Base-by-base conservation (phyloP, 1,139 yeast species). In the Zygosaccharomyces sapae region DNA sequence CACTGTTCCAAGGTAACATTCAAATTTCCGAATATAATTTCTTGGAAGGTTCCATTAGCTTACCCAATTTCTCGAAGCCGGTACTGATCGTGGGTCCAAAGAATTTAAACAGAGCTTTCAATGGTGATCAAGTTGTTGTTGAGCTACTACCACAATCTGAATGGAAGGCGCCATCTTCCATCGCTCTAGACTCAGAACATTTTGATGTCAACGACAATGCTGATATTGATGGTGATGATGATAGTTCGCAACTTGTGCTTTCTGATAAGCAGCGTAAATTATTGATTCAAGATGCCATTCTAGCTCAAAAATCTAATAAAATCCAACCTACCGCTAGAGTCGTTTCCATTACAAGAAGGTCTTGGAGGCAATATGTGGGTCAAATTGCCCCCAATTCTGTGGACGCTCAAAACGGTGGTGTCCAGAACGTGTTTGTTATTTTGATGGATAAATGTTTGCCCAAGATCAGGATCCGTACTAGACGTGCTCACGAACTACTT, bases 351-450 rank as follows among this genome's bases (percentile, higher is more conserved):
- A 73, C 83, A 43, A 84, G 89, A 69, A 80, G 99, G 66, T 87
- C 94, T 50, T 94, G 98, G 98, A 79, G 98, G 66, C 83, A 84
- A 57, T 94, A 90, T 61, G 98, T 92, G 43, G 98, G 98, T 13
- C 97, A 90, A 66, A 77, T 94, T 53, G 86, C 94, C 4, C 86
- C 94, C 38, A 77, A 83, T 31, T 83, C 95, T 3, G 84, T 86
- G 1, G 76, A 82, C 34, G 71, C 71, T 18, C 76, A 76, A 41
- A 61, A 61, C 37, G 69, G 69, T 48, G 77, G 95, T 4, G 78
- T 87, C 16, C 83, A 83, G 61, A 80, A 80, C 41, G 92, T 95
- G 49, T 84, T 92, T 63, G 95, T 92, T 6, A 75, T 85, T 45
- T 77, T 95, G 51, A 83, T 92, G 92, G 97, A 94, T 67, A 81